phyloP scores from a whole-genome alignment of 441 rosid genomes.

The Corymbia citriodora region DNA sequence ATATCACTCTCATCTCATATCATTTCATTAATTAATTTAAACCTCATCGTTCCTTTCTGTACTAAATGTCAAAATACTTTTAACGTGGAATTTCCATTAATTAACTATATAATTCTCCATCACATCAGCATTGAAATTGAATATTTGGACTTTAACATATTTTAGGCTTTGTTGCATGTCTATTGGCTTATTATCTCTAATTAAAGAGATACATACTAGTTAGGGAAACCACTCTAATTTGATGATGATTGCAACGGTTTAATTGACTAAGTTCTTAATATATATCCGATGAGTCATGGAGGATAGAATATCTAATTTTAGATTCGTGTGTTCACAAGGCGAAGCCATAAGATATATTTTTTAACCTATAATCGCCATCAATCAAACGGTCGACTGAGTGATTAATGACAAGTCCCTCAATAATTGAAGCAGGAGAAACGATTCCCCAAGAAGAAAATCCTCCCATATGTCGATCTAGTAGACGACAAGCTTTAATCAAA shows the following conservation, averaged over 20 bases:
- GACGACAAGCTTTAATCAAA: neutral
- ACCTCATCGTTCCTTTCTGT: neutral
- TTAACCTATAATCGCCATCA: neutral
- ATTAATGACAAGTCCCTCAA: neutral
- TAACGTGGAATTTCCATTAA: neutral
- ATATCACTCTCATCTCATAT: neutral
- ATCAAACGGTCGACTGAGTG: neutral
- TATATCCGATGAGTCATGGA: neutral
- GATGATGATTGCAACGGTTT: neutral
- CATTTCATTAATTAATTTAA: neutral
- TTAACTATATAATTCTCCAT: neutral
- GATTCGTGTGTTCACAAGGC: neutral
- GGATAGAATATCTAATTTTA: neutral
- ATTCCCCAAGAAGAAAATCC: neutral
- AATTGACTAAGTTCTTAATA: neutral
- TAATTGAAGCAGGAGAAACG: neutral
- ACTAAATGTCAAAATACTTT: neutral
- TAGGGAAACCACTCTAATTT: neutral
- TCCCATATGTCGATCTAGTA: neutral
- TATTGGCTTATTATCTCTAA: neutral
- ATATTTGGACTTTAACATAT: neutral
- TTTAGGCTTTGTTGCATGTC: neutral
- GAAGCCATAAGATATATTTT: neutral
- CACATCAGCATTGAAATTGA: neutral
- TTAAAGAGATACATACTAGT: neutral